Evolutionary conservation across 176 grass and related monocot genomes (phyloP), one percentile per base, ranked within the genome.

Genomic region (Carex kokanica): DNA sequence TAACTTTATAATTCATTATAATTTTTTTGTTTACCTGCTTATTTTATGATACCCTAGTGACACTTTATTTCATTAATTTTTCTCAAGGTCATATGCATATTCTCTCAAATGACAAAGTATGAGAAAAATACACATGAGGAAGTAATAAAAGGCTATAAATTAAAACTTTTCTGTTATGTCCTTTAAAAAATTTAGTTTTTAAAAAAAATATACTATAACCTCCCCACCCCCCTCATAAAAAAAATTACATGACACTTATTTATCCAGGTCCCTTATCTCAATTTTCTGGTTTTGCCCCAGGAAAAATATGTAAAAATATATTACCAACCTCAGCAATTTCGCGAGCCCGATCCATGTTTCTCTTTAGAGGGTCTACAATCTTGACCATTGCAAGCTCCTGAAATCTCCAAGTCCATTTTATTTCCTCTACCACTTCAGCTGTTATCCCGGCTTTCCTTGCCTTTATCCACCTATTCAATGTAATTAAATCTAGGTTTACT

Each of bases 361-460:
- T 66, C 12, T 64, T 82, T 52, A 82, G 36, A 24, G 79, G 79
- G 20, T 82, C 59, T 27, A 65, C 79, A 64, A 82, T 82, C 43
- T 82, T 61, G n/a, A 82, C 38, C 79, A 66, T 82, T 41, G 21
- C 79, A 16, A 66, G 79, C 14, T 64, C 57, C 17, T 66, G 3
- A 31, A 27, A 64, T 66, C 12, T 82, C 79, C 79, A 82, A 66
- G 9, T 82, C 12, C n/a, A 14, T 65, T 64, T 27, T 52, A 82
- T 82, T 82, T 82, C 79, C 0, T 82, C 20, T 15, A 66, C 58
- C 13, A 82, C 79, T 82, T 82, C 20, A 82, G 58, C 5, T 82
- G 79, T 82, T 64, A 82, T 49, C n/a, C 79, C 79, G 32, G 79
- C 79, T 82, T 66, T 82, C 79, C 24, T 66, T 43, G 79, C 79